Conservation (phyloP, 2,329 filamentous ascomycete genomes). For the Huntiella omanensis region DNA sequence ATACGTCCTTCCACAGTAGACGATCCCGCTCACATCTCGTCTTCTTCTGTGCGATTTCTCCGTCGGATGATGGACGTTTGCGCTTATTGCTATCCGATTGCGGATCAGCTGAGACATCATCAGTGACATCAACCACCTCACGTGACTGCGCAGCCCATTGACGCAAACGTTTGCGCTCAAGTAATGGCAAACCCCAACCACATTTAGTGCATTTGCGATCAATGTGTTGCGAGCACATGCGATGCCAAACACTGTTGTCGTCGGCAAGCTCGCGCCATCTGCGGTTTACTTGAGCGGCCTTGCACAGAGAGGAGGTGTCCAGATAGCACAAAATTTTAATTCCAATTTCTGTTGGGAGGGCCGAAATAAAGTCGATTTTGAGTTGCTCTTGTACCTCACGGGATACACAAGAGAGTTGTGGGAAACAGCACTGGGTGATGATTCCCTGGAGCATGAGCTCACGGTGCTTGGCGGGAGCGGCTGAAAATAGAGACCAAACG, state of each 20-base stretch:
- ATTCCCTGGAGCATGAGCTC: conserved; percentile 95
- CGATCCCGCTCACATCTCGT: conserved; percentile 8
- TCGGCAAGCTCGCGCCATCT: conserved; percentile 83
- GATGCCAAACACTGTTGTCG: conserved; percentile 90
- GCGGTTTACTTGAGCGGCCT: conserved; percentile 82
- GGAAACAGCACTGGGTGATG: conserved; percentile 91
- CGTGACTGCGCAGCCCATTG: conserved; percentile 50
- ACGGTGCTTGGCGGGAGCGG: conserved; percentile 79
- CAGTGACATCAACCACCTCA: conserved; percentile 1
- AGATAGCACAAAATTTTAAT: conserved; percentile 87
- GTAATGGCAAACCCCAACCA: conserved; percentile 77
- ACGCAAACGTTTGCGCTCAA: conserved; percentile 74
- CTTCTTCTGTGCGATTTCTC: conserved; percentile 11
- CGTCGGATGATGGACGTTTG: conserved; percentile 3
- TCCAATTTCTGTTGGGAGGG: conserved; percentile 73
- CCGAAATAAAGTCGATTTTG: conserved; percentile 88
- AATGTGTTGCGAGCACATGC: conserved; percentile 95
- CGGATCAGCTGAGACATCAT: conserved; percentile 6
- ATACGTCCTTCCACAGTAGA: conserved; percentile 77
- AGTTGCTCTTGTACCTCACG: conserved; percentile 83
- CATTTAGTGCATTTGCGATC: conserved; percentile 87
- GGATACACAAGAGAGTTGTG: conserved; percentile 83
- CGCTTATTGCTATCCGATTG: conserved; percentile 4
- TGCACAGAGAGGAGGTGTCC: conserved; percentile 86
- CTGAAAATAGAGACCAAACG: conserved; percentile 95